These are phyloP conservation scores for Botrytis porri DNA, from an alignment of 2,329 filamentous ascomycete species.

Conservation along the genomic window DNA sequence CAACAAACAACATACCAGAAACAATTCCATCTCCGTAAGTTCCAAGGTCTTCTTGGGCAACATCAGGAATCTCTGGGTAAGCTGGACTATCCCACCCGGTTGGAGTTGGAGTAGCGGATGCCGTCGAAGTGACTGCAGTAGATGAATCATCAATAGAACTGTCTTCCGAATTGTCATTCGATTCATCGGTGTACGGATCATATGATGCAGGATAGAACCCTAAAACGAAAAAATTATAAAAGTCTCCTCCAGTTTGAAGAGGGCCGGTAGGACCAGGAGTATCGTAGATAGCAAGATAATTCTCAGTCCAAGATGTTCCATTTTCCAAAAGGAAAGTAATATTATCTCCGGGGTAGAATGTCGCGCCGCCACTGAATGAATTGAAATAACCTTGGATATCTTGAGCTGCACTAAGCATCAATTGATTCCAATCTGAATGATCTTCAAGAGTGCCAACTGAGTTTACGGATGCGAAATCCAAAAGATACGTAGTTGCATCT, in stretches of 20 bases:
- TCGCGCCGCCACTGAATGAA: constrained; percentile 36
- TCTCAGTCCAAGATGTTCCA: constrained; percentile 37
- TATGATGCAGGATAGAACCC: constrained; percentile 29
- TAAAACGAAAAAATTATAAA: constrained; percentile 35
- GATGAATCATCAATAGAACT: constrained; percentile 1
- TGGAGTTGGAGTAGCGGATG: neutral
- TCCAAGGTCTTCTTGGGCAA: constrained; percentile 28
- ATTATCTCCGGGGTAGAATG: constrained; percentile 41
- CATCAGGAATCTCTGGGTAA: constrained; percentile 25
- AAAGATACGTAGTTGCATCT: constrained; percentile 47
- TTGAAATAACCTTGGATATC: constrained; percentile 38
- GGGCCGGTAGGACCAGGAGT: constrained; percentile 32
- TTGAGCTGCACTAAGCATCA: constrained; percentile 28
- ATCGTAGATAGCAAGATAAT: constrained; percentile 38
- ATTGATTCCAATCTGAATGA: constrained; percentile 41
- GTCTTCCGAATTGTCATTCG: constrained; percentile 8
- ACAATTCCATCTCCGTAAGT: constrained; percentile 27
- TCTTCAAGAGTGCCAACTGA: constrained; percentile 37
- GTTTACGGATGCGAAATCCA: constrained; percentile 42
- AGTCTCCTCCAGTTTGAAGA: constrained; percentile 32
- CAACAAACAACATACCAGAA: constrained; percentile 20
- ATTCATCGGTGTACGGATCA: constrained; percentile 14
- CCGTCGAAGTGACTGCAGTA: neutral
- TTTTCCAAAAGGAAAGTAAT: constrained; percentile 41
- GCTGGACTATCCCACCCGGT: constrained; percentile 22